Evolutionary conservation across 306 rosid genomes (phyloP).

Genomic region (Erythrophleum fordii): DNA sequence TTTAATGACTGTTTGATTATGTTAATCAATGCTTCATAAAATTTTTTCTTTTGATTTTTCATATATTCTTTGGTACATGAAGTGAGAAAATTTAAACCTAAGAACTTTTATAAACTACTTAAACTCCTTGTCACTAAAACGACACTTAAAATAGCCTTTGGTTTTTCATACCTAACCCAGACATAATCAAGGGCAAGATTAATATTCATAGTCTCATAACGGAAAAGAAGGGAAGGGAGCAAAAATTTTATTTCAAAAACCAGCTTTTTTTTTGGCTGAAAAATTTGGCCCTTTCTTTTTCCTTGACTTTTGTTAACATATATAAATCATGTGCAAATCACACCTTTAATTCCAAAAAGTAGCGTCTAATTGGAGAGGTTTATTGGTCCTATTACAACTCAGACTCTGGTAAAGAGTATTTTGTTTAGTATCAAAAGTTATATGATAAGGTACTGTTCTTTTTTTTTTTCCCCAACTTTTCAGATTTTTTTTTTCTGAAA

Average conservation of each 20-base stretch:
- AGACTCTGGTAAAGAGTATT: neutral
- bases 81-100: neutral
- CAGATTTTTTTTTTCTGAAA: neutral
- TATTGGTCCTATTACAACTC: slow-evolving; percentile 22
- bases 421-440: neutral
- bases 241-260: neutral
- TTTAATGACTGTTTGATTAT: too few relatives aligned
- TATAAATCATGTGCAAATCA: neutral
- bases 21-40: too few relatives aligned
- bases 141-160: too few relatives aligned
- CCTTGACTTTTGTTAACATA: neutral
- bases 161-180: neutral
- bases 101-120: neutral
- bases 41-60: too few relatives aligned
- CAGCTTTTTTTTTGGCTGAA: neutral
- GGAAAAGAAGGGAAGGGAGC: neutral
- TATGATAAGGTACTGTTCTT: neutral
- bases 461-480: neutral
- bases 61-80: too few relatives aligned
- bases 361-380: neutral
- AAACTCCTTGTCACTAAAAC: neutral
- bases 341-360: neutral
- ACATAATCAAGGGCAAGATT: neutral
- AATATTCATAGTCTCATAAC: neutral
- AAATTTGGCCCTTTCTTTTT: too few relatives aligned